Percentiles rank a stretch among this genome's conserved stretches.
Conservation (phyloP, 1,284 basidiomycete genomes). For the Schizophyllum commune region DNA sequence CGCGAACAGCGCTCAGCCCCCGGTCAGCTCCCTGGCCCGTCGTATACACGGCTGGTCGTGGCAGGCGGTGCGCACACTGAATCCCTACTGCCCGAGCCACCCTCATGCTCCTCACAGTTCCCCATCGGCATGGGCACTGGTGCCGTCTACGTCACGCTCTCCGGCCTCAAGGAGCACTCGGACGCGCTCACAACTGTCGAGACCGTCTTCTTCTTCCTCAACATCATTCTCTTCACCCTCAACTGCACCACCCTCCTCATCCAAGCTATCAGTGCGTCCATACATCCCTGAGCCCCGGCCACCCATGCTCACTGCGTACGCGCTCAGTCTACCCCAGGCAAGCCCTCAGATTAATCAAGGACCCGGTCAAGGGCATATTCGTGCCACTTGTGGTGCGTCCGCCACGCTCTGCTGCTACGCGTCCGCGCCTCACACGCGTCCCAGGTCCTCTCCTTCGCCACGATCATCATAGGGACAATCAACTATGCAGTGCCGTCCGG, state of each 20-base stretch:
- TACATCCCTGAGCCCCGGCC: constrained; percentile 10
- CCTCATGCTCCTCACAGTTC: constrained; percentile 24
- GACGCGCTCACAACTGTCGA: constrained; percentile 26
- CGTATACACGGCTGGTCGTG: constrained; percentile 44
- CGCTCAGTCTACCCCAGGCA: constrained; percentile 35
- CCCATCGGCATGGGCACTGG: constrained; percentile 44
- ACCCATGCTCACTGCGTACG: background rate
- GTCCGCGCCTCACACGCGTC: background rate
- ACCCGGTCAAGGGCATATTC: constrained; percentile 39
- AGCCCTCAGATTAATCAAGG: constrained; percentile 32
- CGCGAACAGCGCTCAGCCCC: background rate
- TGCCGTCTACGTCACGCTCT: constrained; percentile 39
- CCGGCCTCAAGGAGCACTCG: constrained; percentile 30
- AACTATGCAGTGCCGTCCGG: constrained; percentile 35
- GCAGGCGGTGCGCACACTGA: constrained; percentile 32
- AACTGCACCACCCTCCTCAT: constrained; percentile 33
- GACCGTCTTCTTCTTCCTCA: constrained; percentile 39
- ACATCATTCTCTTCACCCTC: constrained; percentile 34
- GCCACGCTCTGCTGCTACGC: background rate
- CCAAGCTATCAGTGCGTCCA: constrained; percentile 33
- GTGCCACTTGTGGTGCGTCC: constrained; percentile 34
- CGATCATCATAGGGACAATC: constrained; percentile 41
- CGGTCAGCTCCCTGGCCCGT: constrained; percentile 25
- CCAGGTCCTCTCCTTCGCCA: constrained; percentile 41
- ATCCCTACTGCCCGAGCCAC: background rate